phyloP scores from a whole-genome alignment of 1,139 yeast genomes.

The Geotrichum fermentans region DNA sequence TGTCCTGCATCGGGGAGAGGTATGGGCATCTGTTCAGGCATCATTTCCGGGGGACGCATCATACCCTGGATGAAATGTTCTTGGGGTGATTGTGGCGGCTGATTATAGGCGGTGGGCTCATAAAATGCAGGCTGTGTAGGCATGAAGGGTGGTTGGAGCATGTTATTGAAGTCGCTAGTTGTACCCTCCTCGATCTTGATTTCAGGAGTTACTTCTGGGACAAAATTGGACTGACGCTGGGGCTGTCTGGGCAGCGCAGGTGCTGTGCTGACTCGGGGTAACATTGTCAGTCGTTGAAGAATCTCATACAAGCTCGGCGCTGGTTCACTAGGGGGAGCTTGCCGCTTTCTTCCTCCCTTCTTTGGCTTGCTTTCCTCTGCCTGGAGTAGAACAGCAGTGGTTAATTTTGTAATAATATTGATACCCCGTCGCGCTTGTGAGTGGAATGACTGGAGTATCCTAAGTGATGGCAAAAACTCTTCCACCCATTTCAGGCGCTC shows the following conservation, averaged over 20 bases:
- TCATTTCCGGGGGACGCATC: background rate
- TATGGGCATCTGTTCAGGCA: background rate
- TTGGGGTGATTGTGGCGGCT: background rate
- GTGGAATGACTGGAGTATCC: constrained; percentile 15
- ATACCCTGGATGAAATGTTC: background rate
- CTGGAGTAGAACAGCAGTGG: constrained; percentile 12
- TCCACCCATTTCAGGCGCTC: constrained; percentile 17
- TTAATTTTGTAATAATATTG: constrained; percentile 17
- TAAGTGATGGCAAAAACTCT: constrained; percentile 14
- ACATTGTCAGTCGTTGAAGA: constrained; percentile 18
- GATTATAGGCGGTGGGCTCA: background rate
- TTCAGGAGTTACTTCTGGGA: too few relatives aligned
- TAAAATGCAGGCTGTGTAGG: background rate
- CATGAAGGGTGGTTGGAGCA: background rate
- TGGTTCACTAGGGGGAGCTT: constrained; percentile 4
- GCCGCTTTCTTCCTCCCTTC: background rate
- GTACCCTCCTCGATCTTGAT: background rate
- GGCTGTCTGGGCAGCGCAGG: constrained; percentile 1
- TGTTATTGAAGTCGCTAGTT: background rate
- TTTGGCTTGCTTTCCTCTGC: constrained; percentile 4
- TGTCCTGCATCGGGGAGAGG: background rate
- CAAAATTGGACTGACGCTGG: background rate
- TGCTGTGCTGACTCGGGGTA: constrained; percentile 20
- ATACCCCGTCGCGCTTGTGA: constrained; percentile 20
- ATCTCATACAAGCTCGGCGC: constrained; percentile 20